Conservation (phyloP, 73 alveolate genomes). For the Symbiodinium pilosum region DNA sequence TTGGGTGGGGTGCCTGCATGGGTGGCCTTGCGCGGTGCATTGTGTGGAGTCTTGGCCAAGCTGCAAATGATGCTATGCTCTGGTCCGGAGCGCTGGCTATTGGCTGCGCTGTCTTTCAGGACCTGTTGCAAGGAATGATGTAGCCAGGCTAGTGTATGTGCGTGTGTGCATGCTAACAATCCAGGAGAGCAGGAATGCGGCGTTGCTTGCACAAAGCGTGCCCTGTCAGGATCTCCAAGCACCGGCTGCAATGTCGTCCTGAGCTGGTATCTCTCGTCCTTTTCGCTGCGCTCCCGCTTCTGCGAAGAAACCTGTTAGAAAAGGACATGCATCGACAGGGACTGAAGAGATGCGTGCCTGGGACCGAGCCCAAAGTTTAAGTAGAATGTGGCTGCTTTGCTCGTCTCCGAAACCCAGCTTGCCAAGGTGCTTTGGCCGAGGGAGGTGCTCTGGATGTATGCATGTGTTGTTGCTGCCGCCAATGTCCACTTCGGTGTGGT, state of each 20-base stretch:
- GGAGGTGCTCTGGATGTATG: constrained; percentile 23
- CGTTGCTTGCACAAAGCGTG: too few relatives aligned
- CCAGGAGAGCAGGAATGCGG: background rate
- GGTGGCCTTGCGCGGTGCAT: background rate
- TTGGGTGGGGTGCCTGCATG: constrained; percentile 10
- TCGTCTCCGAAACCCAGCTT: too few relatives aligned
- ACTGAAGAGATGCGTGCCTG: background rate
- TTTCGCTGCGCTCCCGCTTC: constrained; percentile 9
- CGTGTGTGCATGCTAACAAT: too few relatives aligned
- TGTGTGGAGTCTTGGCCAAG: constrained; percentile 27
- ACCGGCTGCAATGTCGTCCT: constrained; percentile 2
- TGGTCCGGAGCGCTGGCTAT: constrained; percentile 17
- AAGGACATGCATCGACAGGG: background rate
- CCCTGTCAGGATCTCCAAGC: constrained; percentile 7
- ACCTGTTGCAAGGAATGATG: background rate
- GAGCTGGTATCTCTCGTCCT: background rate
- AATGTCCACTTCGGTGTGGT: constrained; percentile 19
- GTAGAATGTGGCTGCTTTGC: background rate
- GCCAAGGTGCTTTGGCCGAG: background rate
- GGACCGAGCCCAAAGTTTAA: background rate
- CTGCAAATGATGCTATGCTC: background rate
- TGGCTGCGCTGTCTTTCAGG: background rate
- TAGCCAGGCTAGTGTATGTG: too few relatives aligned
- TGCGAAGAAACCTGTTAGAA: background rate
- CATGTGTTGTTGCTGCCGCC: constrained; percentile 12